Evolutionary conservation across 202 grass and related monocot species (phyloP), one percentile per base, ranked within the genome.

Genomic region (Zizania palustris): DNA sequence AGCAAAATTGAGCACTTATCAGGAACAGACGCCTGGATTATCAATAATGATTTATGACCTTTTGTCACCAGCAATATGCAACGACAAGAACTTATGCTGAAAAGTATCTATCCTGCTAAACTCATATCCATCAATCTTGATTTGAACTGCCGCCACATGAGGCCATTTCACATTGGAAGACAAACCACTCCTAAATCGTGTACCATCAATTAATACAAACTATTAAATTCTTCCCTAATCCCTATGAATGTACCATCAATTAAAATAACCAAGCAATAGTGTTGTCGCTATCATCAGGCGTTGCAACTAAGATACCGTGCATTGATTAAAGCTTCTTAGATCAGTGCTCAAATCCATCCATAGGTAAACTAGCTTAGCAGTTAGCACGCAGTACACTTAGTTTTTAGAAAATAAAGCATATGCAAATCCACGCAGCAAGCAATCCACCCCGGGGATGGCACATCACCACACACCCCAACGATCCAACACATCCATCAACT

Each of bases 281-380:
- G 43, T 20, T 54, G 81, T 88, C 86, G 65, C 81, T 84, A 38
- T 80, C 86, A 60, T 39, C 12, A 45, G 71, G 53, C 38, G 37
- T 46, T 60, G 10, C 54, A 78, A 41, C 50, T 66, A 72, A 60
- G 42, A 42, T 82, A 38, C 38, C 37, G 54, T 3, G 37, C 34
- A 8, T 50, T 69, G 34, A 83, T 62, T 62, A 61, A 75, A 43
- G 76, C 63, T 7, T 34, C 21, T 18, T 13, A 15, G 28, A 5
- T 42, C 33, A 71, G 38, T 72, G 74, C 74, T 63, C 14, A 45
- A 21, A 67, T 33, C 73, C 7, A 88, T 71, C 41, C 50, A 60
- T 9, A 65, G 0, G 72, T 40, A 4, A 4, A 13, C 14, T 20
- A 20, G 7, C n/a, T 45, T 18, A 36, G 14, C 13, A 39, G 45